Percentiles rank a stretch among this genome's conserved stretches.
phyloP scores from a whole-genome alignment of 2,329 filamentous ascomycete species.

The Fusarium abutilonis region DNA sequence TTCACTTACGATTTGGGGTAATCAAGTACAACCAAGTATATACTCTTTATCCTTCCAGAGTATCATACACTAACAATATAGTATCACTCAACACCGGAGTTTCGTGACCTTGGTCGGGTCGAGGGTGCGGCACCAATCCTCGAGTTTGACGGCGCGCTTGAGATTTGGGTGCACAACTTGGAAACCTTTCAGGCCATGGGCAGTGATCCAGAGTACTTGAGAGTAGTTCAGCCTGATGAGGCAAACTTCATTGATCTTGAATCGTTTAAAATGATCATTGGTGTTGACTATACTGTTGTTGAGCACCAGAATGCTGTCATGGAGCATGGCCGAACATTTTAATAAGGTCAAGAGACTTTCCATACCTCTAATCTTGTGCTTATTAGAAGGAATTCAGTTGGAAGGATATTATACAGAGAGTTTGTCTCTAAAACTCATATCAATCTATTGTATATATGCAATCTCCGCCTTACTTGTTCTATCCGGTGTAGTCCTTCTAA shows the following conservation, averaged over 20 bases:
- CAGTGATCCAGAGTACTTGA: neutral
- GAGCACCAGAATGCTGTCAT: neutral
- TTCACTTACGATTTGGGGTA: neutral
- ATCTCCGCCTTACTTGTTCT: no score
- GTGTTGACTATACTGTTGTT: neutral
- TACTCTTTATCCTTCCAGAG: neutral
- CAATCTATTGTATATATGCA: no score
- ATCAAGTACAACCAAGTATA: neutral
- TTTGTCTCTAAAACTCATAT: no score
- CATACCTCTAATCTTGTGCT: no score
- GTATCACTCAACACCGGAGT: neutral
- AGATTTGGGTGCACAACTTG: slow-evolving; percentile 28
- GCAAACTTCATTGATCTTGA: neutral
- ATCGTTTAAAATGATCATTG: neutral
- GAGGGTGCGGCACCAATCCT: slow-evolving; percentile 19
- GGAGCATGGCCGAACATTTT: neutral
- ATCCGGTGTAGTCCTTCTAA: no score
- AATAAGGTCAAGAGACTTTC: slow-evolving; percentile 40
- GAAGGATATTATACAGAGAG: no score
- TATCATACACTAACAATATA: neutral
- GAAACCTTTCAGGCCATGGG: slow-evolving; percentile 18
- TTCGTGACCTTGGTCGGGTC: slow-evolving; percentile 1
- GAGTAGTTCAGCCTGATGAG: neutral
- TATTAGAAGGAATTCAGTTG: no score
- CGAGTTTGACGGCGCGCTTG: slow-evolving; percentile 29